A percentile compares a stretch with the other conserved stretches of the same genome.
Conservation (phyloP, 371 early-diverging fungal genomes). For the Syncephalis fuscata region DNA sequence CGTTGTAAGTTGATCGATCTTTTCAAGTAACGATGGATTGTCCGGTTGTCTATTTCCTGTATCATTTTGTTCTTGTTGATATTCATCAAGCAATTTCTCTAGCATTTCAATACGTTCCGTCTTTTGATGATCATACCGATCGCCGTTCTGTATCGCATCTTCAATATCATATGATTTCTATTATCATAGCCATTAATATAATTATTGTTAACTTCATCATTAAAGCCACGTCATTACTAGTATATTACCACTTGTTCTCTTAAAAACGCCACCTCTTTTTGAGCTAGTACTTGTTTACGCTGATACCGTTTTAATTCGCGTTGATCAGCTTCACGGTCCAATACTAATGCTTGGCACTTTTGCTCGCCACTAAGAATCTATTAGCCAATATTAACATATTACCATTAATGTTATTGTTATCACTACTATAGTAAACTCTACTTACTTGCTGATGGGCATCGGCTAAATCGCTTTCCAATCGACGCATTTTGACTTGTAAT, state of each 20-base stretch:
- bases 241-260: constrained; percentile 27
- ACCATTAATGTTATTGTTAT: no score
- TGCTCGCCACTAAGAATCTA: constrained; percentile 1
- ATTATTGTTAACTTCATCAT: neutral
- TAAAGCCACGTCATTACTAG: neutral
- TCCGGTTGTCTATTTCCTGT: constrained; percentile 5
- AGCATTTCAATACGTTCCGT: constrained; percentile 32
- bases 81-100: constrained; percentile 39
- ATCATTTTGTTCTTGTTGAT: constrained; percentile 19
- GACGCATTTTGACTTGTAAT: constrained; percentile 3
- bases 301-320: constrained; percentile 12
- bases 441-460: constrained; percentile 1
- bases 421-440: no score
- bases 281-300: constrained; percentile 10
- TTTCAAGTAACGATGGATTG: neutral
- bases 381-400: no score
- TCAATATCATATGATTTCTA: constrained; percentile 46
- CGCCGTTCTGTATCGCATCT: constrained; percentile 21
- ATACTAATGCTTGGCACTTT: constrained; percentile 1
- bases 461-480: constrained; percentile 10
- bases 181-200: neutral
- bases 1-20: constrained; percentile 4
- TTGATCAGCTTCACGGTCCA: constrained; percentile 4
- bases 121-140: constrained; percentile 33
- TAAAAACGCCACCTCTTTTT: constrained; percentile 26